Evolutionary conservation across 495 filamentous ascomycete species (phyloP).

Genomic region (Penicillium robsamsonii): DNA sequence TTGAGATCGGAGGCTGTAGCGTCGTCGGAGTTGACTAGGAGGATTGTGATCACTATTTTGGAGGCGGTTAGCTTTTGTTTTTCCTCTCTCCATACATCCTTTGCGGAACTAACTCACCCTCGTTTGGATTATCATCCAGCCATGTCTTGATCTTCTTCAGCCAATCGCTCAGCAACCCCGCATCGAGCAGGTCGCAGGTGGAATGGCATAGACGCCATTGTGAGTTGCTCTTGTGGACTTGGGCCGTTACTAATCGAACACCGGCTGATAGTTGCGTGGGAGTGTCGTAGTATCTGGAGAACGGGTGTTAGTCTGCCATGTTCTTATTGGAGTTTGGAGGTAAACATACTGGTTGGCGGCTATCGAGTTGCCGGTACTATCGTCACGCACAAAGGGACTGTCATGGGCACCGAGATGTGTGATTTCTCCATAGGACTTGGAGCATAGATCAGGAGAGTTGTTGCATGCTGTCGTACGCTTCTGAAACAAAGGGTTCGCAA

Average conservation of each 20-base stretch:
- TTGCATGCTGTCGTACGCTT: constrained; percentile 54
- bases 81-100: background rate
- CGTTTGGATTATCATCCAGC: constrained; percentile 66
- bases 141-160: constrained; percentile 61
- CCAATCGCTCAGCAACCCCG: constrained; percentile 61
- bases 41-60: constrained; percentile 61
- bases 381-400: constrained; percentile 56
- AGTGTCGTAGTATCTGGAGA: constrained; percentile 60
- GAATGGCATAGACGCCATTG: constrained; percentile 67
- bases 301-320: constrained; percentile 6
- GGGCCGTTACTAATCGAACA: constrained; percentile 67
- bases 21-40: constrained; percentile 70
- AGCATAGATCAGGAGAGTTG: constrained; percentile 60
- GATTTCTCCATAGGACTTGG: constrained; percentile 57
- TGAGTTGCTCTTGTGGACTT: constrained; percentile 61
- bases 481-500: constrained; percentile 28
- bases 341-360: constrained; percentile 61
- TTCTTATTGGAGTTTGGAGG: background rate
- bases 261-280: constrained; percentile 68
- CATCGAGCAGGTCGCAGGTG: constrained; percentile 61
- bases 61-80: background rate
- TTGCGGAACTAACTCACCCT: constrained; percentile 41
- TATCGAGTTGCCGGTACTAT: constrained; percentile 49
- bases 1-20: constrained; percentile 54
- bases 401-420: constrained; percentile 66